Base-by-base conservation (phyloP, 352 stramenopile genomes). In the Globisporangium apiculatum region DNA sequence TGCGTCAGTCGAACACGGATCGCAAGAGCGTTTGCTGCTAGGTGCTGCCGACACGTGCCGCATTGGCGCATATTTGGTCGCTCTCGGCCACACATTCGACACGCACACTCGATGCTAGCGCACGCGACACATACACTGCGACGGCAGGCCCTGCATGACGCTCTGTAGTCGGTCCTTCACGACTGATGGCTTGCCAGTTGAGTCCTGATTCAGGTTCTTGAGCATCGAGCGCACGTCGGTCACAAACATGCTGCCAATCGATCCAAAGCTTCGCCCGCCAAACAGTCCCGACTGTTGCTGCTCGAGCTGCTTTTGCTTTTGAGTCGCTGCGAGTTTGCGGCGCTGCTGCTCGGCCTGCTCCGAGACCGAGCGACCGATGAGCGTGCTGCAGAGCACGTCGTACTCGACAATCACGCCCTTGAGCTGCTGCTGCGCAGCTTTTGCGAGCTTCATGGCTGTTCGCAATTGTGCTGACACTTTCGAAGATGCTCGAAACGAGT, bases 341-440 rank as follows among this genome's bases (percentile, higher is more conserved):
- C 61, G 72, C 63, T 66, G 53, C 56, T 75, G 56, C 35, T 64
- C 66, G 1, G 61, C 67, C 47, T 83, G 68, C 50, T 79, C 66
- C 0, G 60, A 57, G 3, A 58, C 58, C n/a, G 67, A 77, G 14
- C 66, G 69, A 1, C 78, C 80, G 51, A 90, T 58, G 47, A 87
- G 66, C 46, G 81, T 87, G 65, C 76, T 78, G 67, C 79, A 91
- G 46, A 91, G 64, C 55, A 85, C 81, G 53, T 91, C 81, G 58
- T 89, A 91, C 68, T 88, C 81, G 67, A 91, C 60, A 51, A 91
- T 65, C 24, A 91, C 75, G 57, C 65, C 81, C 65, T 89, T 91
- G 67, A 91, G 72, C 66, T 86, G 72, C 68, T 85, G 81, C 50
- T 68, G 52, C 24, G 80, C 77, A 0, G 80, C 77, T 58, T 78